Conservation (phyloP, 805 yeast species). For the Metschnikowia cerradonensis region DNA sequence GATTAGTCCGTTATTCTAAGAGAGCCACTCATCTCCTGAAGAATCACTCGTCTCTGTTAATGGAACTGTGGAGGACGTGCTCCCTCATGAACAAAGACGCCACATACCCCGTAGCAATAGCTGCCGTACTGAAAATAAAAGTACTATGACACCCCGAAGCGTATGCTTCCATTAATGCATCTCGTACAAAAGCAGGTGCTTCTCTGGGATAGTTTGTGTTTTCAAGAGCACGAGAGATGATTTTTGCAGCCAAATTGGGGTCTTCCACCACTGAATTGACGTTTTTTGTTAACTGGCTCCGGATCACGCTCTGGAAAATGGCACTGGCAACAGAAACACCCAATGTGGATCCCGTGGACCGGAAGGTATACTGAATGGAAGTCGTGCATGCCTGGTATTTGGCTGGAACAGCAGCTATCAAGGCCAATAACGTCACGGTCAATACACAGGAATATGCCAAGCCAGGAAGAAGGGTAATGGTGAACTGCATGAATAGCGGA, state of each 20-base stretch:
- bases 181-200: constrained; percentile 52
- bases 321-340: constrained; percentile 73
- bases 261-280: constrained; percentile 15
- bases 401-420: constrained; percentile 70
- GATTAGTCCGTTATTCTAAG: no score
- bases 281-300: constrained; percentile 15
- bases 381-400: constrained; percentile 80
- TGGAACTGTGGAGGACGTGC: constrained; percentile 51
- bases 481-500: constrained; percentile 35
- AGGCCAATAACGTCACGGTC: constrained; percentile 68
- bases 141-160: constrained; percentile 50
- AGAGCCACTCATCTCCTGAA: no score
- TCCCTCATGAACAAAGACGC: constrained; percentile 51
- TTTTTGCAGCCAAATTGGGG: constrained; percentile 32
- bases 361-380: constrained; percentile 82
- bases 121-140: constrained; percentile 44
- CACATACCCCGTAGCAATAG: constrained; percentile 38
- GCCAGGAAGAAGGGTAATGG: constrained; percentile 52
- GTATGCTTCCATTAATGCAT: constrained; percentile 49
- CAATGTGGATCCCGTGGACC: constrained; percentile 82
- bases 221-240: constrained; percentile 52
- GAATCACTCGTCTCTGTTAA: constrained; percentile 35
- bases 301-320: constrained; percentile 52
- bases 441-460: constrained; percentile 62
- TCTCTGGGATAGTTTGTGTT: constrained; percentile 49